Evolutionary conservation across 2,329 filamentous ascomycete species (phyloP).

Genomic region (Chaetomium sp.): DNA sequence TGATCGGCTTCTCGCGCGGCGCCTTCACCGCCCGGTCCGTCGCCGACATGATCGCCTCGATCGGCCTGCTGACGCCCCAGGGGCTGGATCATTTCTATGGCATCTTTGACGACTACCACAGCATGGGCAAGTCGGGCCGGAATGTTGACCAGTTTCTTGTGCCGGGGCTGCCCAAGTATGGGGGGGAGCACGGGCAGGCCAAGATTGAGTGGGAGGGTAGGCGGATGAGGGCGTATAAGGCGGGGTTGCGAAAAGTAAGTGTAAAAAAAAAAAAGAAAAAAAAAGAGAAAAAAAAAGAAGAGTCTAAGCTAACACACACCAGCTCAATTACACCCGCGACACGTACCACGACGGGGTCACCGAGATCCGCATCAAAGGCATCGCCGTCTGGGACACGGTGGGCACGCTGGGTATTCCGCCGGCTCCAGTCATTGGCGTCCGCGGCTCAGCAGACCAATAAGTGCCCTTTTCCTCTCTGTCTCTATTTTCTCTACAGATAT

Average conservation of each 20-base stretch:
- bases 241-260: conserved; percentile 29
- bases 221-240: conserved; percentile 31
- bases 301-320: conserved; percentile 3
- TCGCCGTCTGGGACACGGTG: conserved; percentile 47
- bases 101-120: conserved; percentile 35
- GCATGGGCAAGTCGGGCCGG: conserved; percentile 25
- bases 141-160: conserved; percentile 22
- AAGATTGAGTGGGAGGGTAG: conserved; percentile 30
- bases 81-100: conserved; percentile 38
- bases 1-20: conserved; percentile 35
- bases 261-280: neutral
- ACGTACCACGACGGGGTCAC: conserved; percentile 28
- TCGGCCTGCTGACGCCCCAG: conserved; percentile 37
- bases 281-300: neutral
- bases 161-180: conserved; percentile 22
- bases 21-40: conserved; percentile 36
- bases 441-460: conserved; percentile 33
- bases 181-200: conserved; percentile 23
- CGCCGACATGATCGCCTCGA: conserved; percentile 32
- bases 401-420: conserved; percentile 40
- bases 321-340: conserved; percentile 32
- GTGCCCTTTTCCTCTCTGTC: conserved; percentile 9
- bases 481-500: too few species aligned
- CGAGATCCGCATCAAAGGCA: conserved; percentile 37
- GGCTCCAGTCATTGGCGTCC: conserved; percentile 32